These are phyloP conservation scores for Nemania abortiva DNA, from an alignment of 2,329 filamentous ascomycete genomes.

Conservation along the genomic window DNA sequence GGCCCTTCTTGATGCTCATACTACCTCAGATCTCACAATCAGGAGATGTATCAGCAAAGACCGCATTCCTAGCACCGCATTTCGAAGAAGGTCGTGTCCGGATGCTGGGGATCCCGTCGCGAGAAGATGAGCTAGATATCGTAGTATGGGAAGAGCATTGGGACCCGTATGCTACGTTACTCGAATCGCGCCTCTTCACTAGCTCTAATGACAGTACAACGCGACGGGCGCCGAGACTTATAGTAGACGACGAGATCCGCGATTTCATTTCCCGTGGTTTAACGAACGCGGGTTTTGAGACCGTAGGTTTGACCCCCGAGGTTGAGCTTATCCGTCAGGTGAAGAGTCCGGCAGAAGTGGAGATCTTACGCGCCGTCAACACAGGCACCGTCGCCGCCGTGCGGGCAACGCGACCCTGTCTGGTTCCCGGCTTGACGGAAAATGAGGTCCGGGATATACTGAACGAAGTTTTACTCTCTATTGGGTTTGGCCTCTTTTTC, in stretches of 20 bases:
- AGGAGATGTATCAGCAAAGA: slow-evolving; percentile 63
- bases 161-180: slow-evolving; percentile 70
- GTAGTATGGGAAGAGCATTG: slow-evolving; percentile 74
- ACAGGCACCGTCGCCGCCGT: slow-evolving; percentile 73
- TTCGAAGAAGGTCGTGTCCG: slow-evolving; percentile 71
- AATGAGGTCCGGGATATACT: slow-evolving; percentile 68
- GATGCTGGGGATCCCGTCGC: slow-evolving; percentile 69
- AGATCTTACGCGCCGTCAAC: slow-evolving; percentile 70
- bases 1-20: slow-evolving; percentile 72
- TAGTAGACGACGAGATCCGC: slow-evolving; percentile 74
- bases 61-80: slow-evolving; percentile 68
- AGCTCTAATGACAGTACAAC: slow-evolving; percentile 14
- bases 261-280: slow-evolving; percentile 72
- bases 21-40: slow-evolving; percentile 57
- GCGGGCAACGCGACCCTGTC: slow-evolving; percentile 66
- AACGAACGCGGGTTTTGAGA: slow-evolving; percentile 64
- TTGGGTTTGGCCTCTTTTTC: slow-evolving; percentile 70
- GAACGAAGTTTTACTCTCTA: slow-evolving; percentile 65
- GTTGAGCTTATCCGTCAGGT: slow-evolving; percentile 70
- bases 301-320: slow-evolving; percentile 64
- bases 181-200: slow-evolving; percentile 57
- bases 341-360: slow-evolving; percentile 68
- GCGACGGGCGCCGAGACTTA: slow-evolving; percentile 56
- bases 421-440: slow-evolving; percentile 69
- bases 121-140: slow-evolving; percentile 62